Percentiles rank a stretch among this genome's conserved stretches.
Evolutionary conservation across 2,329 filamentous ascomycete genomes (phyloP).

Genomic region (Penicillium fuscoglaucum): DNA sequence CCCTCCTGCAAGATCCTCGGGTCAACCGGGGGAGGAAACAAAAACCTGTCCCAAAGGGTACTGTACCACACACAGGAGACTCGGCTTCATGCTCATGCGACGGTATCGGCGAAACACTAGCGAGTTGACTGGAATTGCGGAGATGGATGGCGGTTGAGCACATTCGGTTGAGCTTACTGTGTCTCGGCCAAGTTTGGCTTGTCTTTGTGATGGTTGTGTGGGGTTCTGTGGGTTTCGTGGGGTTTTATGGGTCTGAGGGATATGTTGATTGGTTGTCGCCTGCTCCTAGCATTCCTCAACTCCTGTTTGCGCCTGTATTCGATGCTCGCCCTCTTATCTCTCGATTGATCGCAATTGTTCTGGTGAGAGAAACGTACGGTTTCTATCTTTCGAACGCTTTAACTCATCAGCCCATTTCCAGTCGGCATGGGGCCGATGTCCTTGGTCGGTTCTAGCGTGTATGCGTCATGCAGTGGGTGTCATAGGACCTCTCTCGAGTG

Average conservation of each 20-base stretch:
- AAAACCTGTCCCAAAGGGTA: constrained; percentile 92
- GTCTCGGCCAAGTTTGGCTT: constrained; percentile 12
- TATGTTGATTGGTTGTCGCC: constrained; percentile 18
- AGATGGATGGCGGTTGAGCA: constrained; percentile 21
- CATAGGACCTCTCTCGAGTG: constrained; percentile 85
- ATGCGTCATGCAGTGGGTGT: constrained; percentile 31
- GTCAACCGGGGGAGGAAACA: constrained; percentile 70
- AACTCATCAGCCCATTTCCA: constrained; percentile 1
- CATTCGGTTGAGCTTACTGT: constrained; percentile 13
- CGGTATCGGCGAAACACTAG: constrained; percentile 14
- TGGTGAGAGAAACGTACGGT: constrained; percentile 5
- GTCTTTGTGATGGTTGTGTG: constrained; percentile 16
- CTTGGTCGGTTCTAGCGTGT: constrained; percentile 15
- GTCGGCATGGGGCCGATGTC: background rate
- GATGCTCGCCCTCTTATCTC: background rate
- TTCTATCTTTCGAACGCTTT: constrained; percentile 16
- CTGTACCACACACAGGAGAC: constrained; percentile 76
- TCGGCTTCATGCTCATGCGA: constrained; percentile 18
- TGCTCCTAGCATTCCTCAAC: constrained; percentile 20
- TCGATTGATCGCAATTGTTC: constrained; percentile 13
- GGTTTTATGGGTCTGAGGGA: constrained; percentile 8
- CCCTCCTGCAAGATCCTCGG: constrained; percentile 56
- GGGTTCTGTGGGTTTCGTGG: constrained; percentile 8
- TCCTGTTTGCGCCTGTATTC: constrained; percentile 5
- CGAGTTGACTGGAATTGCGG: constrained; percentile 28